These are phyloP conservation scores for Ogataea trehalophila DNA, from an alignment of 805 yeast species.

Conservation along the genomic window DNA sequence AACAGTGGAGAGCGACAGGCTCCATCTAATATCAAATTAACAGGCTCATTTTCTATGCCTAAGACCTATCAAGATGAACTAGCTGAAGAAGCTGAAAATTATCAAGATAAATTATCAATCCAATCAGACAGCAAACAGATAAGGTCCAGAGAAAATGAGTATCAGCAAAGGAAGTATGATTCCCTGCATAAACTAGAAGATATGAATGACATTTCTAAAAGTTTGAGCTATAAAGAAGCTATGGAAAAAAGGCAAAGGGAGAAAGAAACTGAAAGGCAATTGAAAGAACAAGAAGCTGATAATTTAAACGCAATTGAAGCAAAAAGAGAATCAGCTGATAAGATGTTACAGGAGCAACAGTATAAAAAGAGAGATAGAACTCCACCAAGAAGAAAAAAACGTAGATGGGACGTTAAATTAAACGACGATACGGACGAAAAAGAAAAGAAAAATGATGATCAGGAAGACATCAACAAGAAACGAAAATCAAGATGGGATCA, in stretches of 20 bases:
- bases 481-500: constrained; percentile 26
- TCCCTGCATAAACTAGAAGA: constrained; percentile 8
- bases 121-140: constrained; percentile 24
- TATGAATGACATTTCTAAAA: constrained; percentile 4
- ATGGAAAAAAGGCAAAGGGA: constrained; percentile 38
- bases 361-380: constrained; percentile 12
- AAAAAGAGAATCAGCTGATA: no score
- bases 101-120: constrained; percentile 19
- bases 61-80: constrained; percentile 18
- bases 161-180: constrained; percentile 37
- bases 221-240: constrained; percentile 36
- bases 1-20: neutral
- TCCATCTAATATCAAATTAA: constrained; percentile 6
- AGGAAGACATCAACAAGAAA: constrained; percentile 2
- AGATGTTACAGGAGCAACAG: no score
- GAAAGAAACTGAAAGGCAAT: constrained; percentile 34
- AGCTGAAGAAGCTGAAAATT: constrained; percentile 19
- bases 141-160: constrained; percentile 39
- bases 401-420: constrained; percentile 44
- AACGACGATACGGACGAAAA: constrained; percentile 24
- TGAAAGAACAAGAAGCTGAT: constrained; percentile 18
- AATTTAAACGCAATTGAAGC: neutral
- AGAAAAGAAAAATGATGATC: constrained; percentile 7
- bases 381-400: constrained; percentile 25
- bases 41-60: constrained; percentile 20